Evolutionary conservation across 495 filamentous ascomycete species (phyloP), one percentile per base, ranked within the genome.

Genomic region (Cudoniella acicularis): DNA sequence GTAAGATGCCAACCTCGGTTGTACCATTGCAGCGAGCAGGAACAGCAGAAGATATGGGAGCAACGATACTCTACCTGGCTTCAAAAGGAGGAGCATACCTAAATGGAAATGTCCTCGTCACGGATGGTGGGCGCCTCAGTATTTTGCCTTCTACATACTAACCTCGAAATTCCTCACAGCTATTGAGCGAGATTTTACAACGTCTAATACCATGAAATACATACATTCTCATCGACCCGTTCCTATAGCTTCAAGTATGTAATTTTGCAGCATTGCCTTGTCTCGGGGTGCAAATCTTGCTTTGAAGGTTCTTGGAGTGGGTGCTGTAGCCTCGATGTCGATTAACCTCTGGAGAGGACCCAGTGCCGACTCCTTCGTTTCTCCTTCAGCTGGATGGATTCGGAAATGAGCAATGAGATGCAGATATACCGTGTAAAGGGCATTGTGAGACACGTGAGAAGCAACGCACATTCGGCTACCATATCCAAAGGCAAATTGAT

Each of bases 41-140:
- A 8, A 72, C 68, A 0, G 73, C 78, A 6, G 79, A 86, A 60
- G 87, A 89, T 57, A 83, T 89, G 77, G 82, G 79, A 0, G 86
- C 82, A 2, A 65, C 74, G n/a, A 81, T 86, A 49, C 64, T 90
- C 16, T 88, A 82, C 69, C 69, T 89, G 20, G 78, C 82, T 2
- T 84, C 82, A 18, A 77, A 80, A 46, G 83, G 83, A 0, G 84
- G 86, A 1, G 73, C 75, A 8, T 89, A 79, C 68, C 73, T 73
- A 46, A 87, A 84, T 56, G 85, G 86, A 0, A 72, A 65, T 25
- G 73, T 84, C 22, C 58, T 85, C 16, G 52, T 86, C 1, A 69
- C 67, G 3, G 85, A 88, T 69, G 87, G 87, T 11, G 87, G 87
- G 1, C 67, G 85, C 43, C 50, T 85, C 49, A 43, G 54, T 45